Evolutionary conservation across 805 yeast species (phyloP).

Genomic region (Debaryomyces hansenii): DNA sequence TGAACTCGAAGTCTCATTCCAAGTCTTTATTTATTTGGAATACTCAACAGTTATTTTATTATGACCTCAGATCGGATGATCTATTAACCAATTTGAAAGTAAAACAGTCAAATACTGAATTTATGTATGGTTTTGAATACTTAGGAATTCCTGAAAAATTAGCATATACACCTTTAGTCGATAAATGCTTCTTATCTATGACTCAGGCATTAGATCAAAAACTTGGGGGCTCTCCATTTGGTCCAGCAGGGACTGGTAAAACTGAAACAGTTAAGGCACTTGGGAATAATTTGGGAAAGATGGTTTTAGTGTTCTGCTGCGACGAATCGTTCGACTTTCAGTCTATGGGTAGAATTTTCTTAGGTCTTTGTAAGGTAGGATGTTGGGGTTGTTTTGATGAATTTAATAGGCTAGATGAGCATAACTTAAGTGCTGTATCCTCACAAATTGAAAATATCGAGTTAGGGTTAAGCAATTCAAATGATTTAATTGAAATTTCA

Average conservation of each 20-base stretch:
- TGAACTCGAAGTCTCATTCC: constrained; percentile 4
- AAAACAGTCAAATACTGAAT: constrained; percentile 49
- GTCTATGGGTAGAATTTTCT: constrained; percentile 71
- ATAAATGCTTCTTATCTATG: constrained; percentile 64
- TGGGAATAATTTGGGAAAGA: constrained; percentile 74
- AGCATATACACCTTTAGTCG: constrained; percentile 74
- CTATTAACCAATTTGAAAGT: constrained; percentile 40
- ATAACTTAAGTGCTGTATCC: constrained; percentile 79
- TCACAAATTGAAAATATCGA: constrained; percentile 77
- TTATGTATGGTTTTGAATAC: constrained; percentile 78
- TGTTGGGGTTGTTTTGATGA: constrained; percentile 98
- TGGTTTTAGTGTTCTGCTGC: constrained; percentile 86
- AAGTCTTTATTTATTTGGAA: constrained; percentile 44
- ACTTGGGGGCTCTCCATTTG: constrained; percentile 88
- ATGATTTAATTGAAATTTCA: constrained; percentile 36
- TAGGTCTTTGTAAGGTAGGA: constrained; percentile 80
- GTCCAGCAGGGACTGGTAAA: constrained; percentile 98
- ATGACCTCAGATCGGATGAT: constrained; percentile 21
- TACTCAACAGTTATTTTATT: constrained; percentile 52
- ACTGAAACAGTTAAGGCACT: constrained; percentile 87
- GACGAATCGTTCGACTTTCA: constrained; percentile 85
- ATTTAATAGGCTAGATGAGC: constrained; percentile 75
- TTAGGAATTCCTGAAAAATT: constrained; percentile 71
- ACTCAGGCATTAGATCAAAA: constrained; percentile 70
- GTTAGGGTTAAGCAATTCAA: constrained; percentile 39